Conservation (phyloP, 176 grass and related monocot species). For the Aegilops sharonensis region DNA sequence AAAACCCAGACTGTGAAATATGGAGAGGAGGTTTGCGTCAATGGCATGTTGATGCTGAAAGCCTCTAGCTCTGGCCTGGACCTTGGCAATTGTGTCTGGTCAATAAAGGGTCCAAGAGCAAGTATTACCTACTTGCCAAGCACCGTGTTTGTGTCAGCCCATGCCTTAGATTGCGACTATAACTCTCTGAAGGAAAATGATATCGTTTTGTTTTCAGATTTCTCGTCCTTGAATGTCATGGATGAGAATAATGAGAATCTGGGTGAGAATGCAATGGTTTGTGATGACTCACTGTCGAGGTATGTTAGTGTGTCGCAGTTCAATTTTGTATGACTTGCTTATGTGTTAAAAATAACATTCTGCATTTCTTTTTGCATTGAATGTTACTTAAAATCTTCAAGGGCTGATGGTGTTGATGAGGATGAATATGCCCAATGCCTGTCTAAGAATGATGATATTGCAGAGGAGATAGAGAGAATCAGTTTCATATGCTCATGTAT, state of each 20-base stretch:
- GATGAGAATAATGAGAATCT: slow-evolving; percentile 41
- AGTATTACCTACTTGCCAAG: slow-evolving; percentile 67
- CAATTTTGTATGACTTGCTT: background rate
- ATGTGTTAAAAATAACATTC: background rate
- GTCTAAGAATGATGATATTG: slow-evolving; percentile 64
- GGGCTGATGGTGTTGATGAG: slow-evolving; percentile 31
- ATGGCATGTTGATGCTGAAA: slow-evolving; percentile 79
- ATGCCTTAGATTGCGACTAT: slow-evolving; percentile 77
- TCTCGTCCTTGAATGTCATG: slow-evolving; percentile 61
- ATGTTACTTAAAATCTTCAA: slow-evolving; percentile 24
- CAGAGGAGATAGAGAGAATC: slow-evolving; percentile 74
- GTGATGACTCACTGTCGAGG: slow-evolving; percentile 26
- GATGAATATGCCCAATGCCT: slow-evolving; percentile 38
- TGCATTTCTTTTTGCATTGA: background rate
- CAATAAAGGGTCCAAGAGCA: slow-evolving; percentile 66
- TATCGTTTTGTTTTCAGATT: slow-evolving; percentile 83
- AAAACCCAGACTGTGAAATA: slow-evolving; percentile 66
- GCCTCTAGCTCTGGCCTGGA: slow-evolving; percentile 90
- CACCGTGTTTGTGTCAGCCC: slow-evolving; percentile 69
- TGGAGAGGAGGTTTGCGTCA: slow-evolving; percentile 80
- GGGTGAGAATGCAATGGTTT: slow-evolving; percentile 26
- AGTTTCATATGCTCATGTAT: slow-evolving; percentile 83
- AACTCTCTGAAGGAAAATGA: slow-evolving; percentile 59
- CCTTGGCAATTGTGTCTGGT: slow-evolving; percentile 88
- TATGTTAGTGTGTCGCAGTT: slow-evolving; percentile 21